Base-by-base conservation (phyloP, 768 basidiomycete species). In the Termitomyces sp. region DNA sequence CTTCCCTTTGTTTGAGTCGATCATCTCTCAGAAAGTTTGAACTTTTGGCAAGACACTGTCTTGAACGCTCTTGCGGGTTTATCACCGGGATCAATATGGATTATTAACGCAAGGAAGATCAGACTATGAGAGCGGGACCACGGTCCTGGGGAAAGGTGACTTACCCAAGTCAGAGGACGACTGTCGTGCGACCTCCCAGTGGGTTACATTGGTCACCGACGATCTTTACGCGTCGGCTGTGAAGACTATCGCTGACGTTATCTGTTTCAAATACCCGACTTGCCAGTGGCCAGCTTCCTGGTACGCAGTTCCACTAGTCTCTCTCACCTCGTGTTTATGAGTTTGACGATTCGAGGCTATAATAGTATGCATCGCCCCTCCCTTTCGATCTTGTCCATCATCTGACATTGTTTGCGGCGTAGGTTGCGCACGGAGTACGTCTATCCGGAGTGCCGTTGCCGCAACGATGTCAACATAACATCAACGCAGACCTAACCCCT, bases 371-470 rank as follows among this genome's bases (percentile, higher is more conserved):
- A 40, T 52, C 54, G 33, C 24, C 46, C 59, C 20, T n/a, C 32
- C 33, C 46, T 35, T 20, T 26, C 3, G 30, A 24, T 18, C 33
- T 41, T 43, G 30, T 22, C 38, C 14, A 28, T 54, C 20, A 32
- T 33, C 36, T 50, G 45, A 43, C 32, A 38, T 22, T 49, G 28
- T 33, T 2, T 36, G 5, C 43, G 87, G 86, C 86, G n/a, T n/a
- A 6, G 86, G 87, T 87, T 66, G 86, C 84, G 7, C 86, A 83
- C 66, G 78, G 85, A 62, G 84, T 85, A 59, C 52, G 73, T 63
- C 14, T 30, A 38, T 55, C 30, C 10, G 1, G 4, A 0, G n/a
- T n/a, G n/a, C n/a, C 35, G 16, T 5, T 16, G 52, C 18, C n/a
- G 52, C 41, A 55, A 14, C 13, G 43, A 40, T 30, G 18, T 65